These are phyloP conservation scores for Quillaja saponaria DNA, from an alignment of 306 rosid genomes.

Conservation along the genomic window DNA sequence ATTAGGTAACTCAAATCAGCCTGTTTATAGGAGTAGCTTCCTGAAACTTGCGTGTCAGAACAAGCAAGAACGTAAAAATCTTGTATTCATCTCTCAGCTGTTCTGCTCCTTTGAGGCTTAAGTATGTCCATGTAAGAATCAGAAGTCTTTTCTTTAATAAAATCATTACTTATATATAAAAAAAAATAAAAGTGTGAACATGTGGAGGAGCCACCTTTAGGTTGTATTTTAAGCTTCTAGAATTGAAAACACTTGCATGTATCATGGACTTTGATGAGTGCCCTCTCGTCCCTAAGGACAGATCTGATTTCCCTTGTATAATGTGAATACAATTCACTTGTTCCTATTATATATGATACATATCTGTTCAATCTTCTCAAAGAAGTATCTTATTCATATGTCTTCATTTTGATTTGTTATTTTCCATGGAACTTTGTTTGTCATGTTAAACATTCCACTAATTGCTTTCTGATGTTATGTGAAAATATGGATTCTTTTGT, in stretches of 20 bases:
- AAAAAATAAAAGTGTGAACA: no score
- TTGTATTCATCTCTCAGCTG: no score
- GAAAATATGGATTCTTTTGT: constrained; percentile 23
- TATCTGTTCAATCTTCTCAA: not conserved
- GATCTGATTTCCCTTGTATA: constrained; percentile 14
- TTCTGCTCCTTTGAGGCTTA: no score
- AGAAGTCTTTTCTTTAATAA: no score
- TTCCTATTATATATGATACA: no score
- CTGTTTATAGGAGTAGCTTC: no score
- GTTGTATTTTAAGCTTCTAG: not conserved
- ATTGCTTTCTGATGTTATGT: constrained; percentile 4
- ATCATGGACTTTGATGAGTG: not conserved
- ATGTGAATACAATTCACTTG: not conserved
- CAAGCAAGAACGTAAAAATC: no score
- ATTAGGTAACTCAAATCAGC: no score
- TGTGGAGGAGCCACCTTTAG: not conserved
- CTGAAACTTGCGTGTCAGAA: no score
- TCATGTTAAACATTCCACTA: no score
- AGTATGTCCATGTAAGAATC: no score
- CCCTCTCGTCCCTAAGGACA: constrained; percentile 4
- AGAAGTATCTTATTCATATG: not conserved
- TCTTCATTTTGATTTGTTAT: not conserved
- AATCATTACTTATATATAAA: no score
- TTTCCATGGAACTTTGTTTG: not conserved
- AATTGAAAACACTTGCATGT: not conserved